These are phyloP conservation scores for Podaxis mareebaensis DNA, from an alignment of 768 basidiomycete genomes.

Conservation along the genomic window DNA sequence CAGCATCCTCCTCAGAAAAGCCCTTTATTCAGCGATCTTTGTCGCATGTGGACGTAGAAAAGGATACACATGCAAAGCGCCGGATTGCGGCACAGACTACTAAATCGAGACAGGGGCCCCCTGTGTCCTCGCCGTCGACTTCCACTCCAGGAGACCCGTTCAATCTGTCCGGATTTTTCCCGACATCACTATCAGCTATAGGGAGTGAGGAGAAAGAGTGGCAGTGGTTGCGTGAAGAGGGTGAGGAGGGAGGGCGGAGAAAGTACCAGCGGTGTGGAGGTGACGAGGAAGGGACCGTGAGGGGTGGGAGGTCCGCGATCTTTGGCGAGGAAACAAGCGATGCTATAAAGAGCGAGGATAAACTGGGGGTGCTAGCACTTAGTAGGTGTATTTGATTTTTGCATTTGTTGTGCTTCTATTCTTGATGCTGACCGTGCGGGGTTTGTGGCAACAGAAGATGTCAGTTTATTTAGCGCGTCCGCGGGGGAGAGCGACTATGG, in stretches of 20 bases:
- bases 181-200: conserved; percentile 26
- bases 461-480: conserved; percentile 9
- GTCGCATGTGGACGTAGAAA: conserved; percentile 24
- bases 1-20: not conserved
- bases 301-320: conserved; percentile 15
- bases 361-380: conserved; percentile 47
- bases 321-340: conserved; percentile 32
- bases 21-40: conserved; percentile 20
- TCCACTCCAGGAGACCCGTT: conserved; percentile 33
- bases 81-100: not conserved
- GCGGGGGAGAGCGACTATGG: not conserved
- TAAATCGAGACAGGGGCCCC: conserved; percentile 12
- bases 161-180: conserved; percentile 50
- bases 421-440: conserved; percentile 11
- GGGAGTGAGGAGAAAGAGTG: conserved; percentile 33
- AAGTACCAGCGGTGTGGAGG: conserved; percentile 18
- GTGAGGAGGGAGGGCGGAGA: conserved; percentile 17
- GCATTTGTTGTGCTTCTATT: conserved; percentile 12
- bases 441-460: conserved; percentile 17
- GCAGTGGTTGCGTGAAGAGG: conserved; percentile 41
- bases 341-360: conserved; percentile 45
- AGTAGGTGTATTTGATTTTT: conserved; percentile 31
- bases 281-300: conserved; percentile 17
- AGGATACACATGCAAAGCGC: conserved; percentile 17
- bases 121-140: conserved; percentile 21